Evolutionary conservation across 2,329 filamentous ascomycete species (phyloP), one percentile per base, ranked within the genome.

Genomic region (Westerdykella ornata): DNA sequence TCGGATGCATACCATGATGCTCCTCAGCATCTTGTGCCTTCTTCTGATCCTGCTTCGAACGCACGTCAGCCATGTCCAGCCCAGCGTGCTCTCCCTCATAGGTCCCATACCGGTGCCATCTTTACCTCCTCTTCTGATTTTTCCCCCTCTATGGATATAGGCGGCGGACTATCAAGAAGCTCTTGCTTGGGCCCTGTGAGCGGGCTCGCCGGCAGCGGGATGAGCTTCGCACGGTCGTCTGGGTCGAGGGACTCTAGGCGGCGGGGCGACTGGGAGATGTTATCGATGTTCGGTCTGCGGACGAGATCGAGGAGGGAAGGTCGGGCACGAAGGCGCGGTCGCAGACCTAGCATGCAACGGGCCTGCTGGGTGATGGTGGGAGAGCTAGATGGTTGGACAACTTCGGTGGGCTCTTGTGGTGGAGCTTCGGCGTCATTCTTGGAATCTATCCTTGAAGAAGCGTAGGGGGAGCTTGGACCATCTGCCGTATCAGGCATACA

Each of bases 231-330:
- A 48, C 48, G 51, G 43, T 56, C 46, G 49, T 59, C 53, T 51
- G 54, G 54, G 43, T 56, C 50, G 49, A 55, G 48, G 37, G 44
- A 35, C 34, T 40, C 42, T 39, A 41, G 40, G 52, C 51, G 48
- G 54, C 50, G 52, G 28, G 56, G 52, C 45, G 59, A 55, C 32
- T 66, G 63, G 48, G 70, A 71, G 58, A 69, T 59, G 43, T 65
- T 60, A 47, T 74, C 69, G 48, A 73, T 70, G 53, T 71, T 71
- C 49, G 69, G 67, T 53, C 70, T 68, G 44, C 67, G 66, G 52
- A 84, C 72, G 53, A 84, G 71, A 56, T 83, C 78, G 60, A 80
- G 70, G 49, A 84, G 68, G 38, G 79, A 83, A 39, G 78, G 75
- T 52, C 77, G 76, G 61, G 72, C 66, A 71, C 71, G 75, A 50